Evolutionary conservation across 257 asterid species (phyloP).

Genomic region (Scutellaria baicalensis): DNA sequence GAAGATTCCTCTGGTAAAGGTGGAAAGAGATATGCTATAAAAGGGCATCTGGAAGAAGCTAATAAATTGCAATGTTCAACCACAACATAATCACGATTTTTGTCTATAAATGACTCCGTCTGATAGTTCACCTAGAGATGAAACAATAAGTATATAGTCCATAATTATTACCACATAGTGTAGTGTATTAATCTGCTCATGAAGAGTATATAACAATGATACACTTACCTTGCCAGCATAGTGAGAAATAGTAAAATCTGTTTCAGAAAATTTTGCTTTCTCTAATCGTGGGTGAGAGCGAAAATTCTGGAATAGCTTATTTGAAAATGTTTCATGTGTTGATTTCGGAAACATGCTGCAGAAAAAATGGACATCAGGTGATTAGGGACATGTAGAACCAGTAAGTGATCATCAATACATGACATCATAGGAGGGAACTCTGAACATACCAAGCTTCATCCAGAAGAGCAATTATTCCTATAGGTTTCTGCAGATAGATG

Average conservation of each 20-base stretch:
- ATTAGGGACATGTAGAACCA: constrained; percentile 24
- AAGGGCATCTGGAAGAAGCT: constrained; percentile 79
- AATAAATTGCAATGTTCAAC: constrained; percentile 91
- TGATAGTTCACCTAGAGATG: constrained; percentile 79
- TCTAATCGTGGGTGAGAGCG: constrained; percentile 68
- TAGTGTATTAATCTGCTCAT: not conserved
- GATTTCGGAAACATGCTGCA: constrained; percentile 99
- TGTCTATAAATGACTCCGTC: constrained; percentile 81
- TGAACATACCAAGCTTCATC: constrained; percentile 93
- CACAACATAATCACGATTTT: constrained; percentile 96
- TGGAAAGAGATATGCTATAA: constrained; percentile 77
- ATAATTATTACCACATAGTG: not conserved
- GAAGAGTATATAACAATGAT: constrained; percentile 15
- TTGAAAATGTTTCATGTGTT: constrained; percentile 87
- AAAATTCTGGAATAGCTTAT: constrained; percentile 84
- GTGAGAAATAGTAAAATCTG: constrained; percentile 90
- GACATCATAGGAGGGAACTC: constrained; percentile 22
- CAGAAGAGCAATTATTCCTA: constrained; percentile 87
- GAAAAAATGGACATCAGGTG: not conserved
- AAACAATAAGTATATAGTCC: constrained; percentile 16
- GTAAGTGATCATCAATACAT: constrained; percentile 7
- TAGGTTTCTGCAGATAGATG: constrained; percentile 78
- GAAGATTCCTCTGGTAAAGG: constrained; percentile 82
- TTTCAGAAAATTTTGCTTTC: constrained; percentile 86
- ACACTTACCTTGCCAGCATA: constrained; percentile 98